Conservation (phyloP, 306 rosid genomes). For the Datisca glomerata region DNA sequence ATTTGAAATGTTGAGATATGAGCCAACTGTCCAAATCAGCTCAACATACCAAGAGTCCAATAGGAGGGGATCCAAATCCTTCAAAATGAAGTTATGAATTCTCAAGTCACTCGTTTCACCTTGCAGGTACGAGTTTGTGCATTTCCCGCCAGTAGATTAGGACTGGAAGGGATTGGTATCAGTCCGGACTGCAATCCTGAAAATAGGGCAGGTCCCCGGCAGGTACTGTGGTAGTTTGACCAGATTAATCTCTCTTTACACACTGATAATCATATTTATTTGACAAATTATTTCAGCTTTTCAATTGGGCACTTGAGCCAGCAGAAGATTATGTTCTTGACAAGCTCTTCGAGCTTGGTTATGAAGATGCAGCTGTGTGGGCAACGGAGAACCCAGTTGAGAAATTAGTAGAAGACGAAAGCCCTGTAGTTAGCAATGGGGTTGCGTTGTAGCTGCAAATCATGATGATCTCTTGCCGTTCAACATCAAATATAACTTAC, state of each 20-base stretch:
- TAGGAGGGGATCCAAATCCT: too few species aligned
- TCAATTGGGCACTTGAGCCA: conserved; percentile 72
- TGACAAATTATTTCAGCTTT: conserved; percentile 39
- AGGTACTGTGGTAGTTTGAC: conserved; percentile 20
- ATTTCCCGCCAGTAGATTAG: conserved; percentile 66
- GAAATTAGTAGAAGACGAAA: conserved; percentile 38
- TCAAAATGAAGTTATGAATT: too few species aligned
- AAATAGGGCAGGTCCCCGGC: conserved; percentile 37
- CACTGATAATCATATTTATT: too few species aligned
- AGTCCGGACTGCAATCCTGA: conserved; percentile 60
- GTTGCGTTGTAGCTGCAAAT: background rate
- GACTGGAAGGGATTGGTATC: conserved; percentile 57
- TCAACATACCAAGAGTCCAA: too few species aligned
- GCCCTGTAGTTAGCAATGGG: background rate
- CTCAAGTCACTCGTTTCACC: too few species aligned
- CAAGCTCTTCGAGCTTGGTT: conserved; percentile 68
- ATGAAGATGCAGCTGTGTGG: conserved; percentile 82
- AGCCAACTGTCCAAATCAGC: too few species aligned
- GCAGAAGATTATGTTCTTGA: conserved; percentile 76
- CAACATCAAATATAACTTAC: too few species aligned
- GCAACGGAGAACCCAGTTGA: conserved; percentile 64
- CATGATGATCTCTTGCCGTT: too few species aligned
- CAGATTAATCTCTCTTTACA: too few species aligned
- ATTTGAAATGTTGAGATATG: too few species aligned
- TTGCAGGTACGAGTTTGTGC: conserved; percentile 81